Percentiles rank a stretch among this genome's conserved stretches.
These are phyloP conservation scores for Pseudonitzschia multistriata DNA, from an alignment of 108 stramenopile genomes.

Conservation along the genomic window DNA sequence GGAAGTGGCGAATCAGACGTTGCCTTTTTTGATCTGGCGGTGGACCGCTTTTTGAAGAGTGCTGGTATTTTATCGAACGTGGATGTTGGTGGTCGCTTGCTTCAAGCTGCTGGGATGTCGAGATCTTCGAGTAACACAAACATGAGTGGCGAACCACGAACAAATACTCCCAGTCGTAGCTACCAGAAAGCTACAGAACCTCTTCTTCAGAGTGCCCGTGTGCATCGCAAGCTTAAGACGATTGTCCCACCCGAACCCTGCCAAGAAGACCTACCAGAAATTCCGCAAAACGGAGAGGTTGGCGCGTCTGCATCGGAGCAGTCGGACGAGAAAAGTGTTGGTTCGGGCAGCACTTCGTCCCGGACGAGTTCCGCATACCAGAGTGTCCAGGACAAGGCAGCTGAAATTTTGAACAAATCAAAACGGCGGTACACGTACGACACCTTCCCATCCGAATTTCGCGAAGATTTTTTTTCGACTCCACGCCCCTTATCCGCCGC, in stretches of 20 bases:
- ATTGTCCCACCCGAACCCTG: slow-evolving; percentile 83
- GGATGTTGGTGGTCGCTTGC: slow-evolving; percentile 37
- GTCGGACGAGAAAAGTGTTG: slow-evolving; percentile 45
- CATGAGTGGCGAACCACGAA: slow-evolving; percentile 2
- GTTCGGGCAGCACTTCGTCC: slow-evolving; percentile 41
- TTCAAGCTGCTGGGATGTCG: slow-evolving; percentile 23
- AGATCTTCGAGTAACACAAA: slow-evolving; percentile 6
- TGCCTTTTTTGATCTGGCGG: slow-evolving; percentile 76
- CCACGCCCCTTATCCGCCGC: slow-evolving; percentile 81
- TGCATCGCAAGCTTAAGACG: slow-evolving; percentile 75
- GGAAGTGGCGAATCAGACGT: slow-evolving; percentile 82
- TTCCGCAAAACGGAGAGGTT: slow-evolving; percentile 22
- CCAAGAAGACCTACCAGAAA: slow-evolving; percentile 55
- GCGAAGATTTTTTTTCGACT: slow-evolving; percentile 63
- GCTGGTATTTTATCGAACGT: slow-evolving; percentile 64
- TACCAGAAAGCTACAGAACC: slow-evolving; percentile 49
- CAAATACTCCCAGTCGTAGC: background rate
- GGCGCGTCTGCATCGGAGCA: background rate
- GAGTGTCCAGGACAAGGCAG: slow-evolving; percentile 49
- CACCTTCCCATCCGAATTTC: slow-evolving; percentile 66
- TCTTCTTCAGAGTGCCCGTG: slow-evolving; percentile 72
- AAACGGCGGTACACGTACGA: slow-evolving; percentile 59
- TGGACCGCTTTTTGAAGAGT: slow-evolving; percentile 74
- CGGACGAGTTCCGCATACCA: slow-evolving; percentile 34
- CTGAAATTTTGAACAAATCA: slow-evolving; percentile 45